Conservation (phyloP, 768 basidiomycete genomes). For the Russula olivacea region DNA sequence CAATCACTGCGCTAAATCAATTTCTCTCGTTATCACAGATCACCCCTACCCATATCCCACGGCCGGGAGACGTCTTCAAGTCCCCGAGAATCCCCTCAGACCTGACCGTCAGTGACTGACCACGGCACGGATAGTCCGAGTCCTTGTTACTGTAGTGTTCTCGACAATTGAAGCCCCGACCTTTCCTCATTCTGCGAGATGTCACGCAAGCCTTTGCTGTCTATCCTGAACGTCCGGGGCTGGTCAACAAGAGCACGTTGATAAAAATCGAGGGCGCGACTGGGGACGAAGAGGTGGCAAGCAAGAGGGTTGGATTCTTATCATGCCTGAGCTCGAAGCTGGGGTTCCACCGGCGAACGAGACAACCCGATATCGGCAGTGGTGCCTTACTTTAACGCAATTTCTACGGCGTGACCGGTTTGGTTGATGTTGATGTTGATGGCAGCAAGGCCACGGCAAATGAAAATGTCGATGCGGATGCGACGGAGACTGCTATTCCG, state of each 20-base stretch:
- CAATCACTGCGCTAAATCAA: too few relatives aligned
- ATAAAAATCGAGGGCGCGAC: slow-evolving; percentile 88
- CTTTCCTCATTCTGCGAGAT: slow-evolving; percentile 60
- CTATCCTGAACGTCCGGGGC: slow-evolving; percentile 90
- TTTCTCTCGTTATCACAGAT: too few relatives aligned
- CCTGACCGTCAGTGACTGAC: too few relatives aligned
- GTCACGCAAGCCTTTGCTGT: slow-evolving; percentile 89
- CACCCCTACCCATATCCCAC: too few relatives aligned
- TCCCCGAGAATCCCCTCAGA: too few relatives aligned
- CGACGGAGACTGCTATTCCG: too few relatives aligned
- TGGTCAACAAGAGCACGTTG: slow-evolving; percentile 82
- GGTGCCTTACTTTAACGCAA: neutral
- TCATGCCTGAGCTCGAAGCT: slow-evolving; percentile 83
- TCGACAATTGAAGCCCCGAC: slow-evolving; percentile 29
- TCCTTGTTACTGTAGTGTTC: too few relatives aligned
- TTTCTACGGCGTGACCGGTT: slow-evolving; percentile 47
- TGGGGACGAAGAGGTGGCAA: slow-evolving; percentile 67
- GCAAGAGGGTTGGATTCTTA: slow-evolving; percentile 77
- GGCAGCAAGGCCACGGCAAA: too few relatives aligned
- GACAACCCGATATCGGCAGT: slow-evolving; percentile 77
- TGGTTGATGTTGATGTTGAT: too few relatives aligned
- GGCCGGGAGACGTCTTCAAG: too few relatives aligned
- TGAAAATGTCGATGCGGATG: slow-evolving; percentile 60
- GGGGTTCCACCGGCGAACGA: slow-evolving; percentile 59
- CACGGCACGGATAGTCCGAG: too few relatives aligned